Evolutionary conservation across 805 yeast species (phyloP).

Genomic region (Candida chauliodis): DNA sequence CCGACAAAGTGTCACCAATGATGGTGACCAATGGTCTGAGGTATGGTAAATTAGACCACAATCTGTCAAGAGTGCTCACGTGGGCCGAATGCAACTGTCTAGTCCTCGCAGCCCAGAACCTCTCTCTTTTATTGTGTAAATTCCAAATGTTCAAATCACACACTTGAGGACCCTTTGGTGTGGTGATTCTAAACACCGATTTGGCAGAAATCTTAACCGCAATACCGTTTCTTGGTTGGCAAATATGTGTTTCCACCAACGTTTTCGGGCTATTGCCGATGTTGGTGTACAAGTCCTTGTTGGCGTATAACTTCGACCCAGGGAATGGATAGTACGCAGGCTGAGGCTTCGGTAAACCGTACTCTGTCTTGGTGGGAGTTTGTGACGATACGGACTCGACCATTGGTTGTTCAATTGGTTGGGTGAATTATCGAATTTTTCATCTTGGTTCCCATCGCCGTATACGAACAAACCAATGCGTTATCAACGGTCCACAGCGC

Average conservation of each 20-base stretch:
- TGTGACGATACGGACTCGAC: slow-evolving; percentile 23
- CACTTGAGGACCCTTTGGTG: slow-evolving; percentile 71
- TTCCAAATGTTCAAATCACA: slow-evolving; percentile 69
- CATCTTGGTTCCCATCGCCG: too few relatives aligned
- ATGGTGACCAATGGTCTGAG: slow-evolving; percentile 62
- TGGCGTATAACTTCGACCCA: slow-evolving; percentile 51
- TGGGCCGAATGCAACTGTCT: slow-evolving; percentile 64
- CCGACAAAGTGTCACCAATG: slow-evolving; percentile 54
- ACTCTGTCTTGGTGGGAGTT: slow-evolving; percentile 28
- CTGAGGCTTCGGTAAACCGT: slow-evolving; percentile 40
- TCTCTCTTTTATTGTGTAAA: slow-evolving; percentile 55
- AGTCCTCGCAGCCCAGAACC: slow-evolving; percentile 69
- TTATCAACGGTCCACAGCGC: too few relatives aligned
- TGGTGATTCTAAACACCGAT: slow-evolving; percentile 53
- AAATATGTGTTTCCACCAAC: slow-evolving; percentile 36
- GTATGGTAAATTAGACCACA: slow-evolving; percentile 67
- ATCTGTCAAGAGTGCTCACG: slow-evolving; percentile 56
- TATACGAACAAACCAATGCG: too few relatives aligned
- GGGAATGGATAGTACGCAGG: slow-evolving; percentile 58
- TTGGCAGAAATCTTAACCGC: slow-evolving; percentile 65
- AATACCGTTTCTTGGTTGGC: slow-evolving; percentile 55
- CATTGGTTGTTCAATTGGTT: slow-evolving; percentile 1
- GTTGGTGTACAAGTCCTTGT: slow-evolving; percentile 43
- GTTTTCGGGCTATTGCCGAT: slow-evolving; percentile 45
- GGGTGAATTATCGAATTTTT: too few relatives aligned